Base-by-base conservation (phyloP, 2,329 filamentous ascomycete species). In the Cladosporium sp. region DNA sequence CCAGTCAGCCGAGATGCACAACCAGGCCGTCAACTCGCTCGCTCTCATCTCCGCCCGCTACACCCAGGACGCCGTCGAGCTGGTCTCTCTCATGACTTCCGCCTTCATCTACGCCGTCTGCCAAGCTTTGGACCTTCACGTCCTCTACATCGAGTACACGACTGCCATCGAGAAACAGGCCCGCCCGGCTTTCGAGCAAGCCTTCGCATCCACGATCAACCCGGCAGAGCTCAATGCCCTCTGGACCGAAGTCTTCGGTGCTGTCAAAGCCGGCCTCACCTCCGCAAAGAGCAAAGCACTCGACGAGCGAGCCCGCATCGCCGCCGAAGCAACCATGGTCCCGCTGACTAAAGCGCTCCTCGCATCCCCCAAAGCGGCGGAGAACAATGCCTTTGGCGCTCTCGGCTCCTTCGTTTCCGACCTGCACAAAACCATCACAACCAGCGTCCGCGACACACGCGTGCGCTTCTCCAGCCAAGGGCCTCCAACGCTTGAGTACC, bases 11-110 rank as follows among this genome's bases (percentile, higher is more conserved):
- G 84, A 88, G 62, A 84, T 85, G 78, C 72, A 78, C 32, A 87
- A 87, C 58, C 83, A 88, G 62, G 71, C 76, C 0, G 70, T 88
- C 54, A 88, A 88, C 60, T 84, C 80, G 0, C 72, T 87, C 12
- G 84, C 84, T 7, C 51, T 63, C 17, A 58, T 62, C 42, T 56
- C 54, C 13, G 54, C 58, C 11, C 56, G 61, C 29, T 61, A 60
- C 40, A 62, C 57, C 4, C 30, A 55, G 13, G 55, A 62, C 24
- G 58, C 60, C 7, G 54, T 61, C 3, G 61, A 63, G 30, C 19
- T 60, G 2, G 50, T 63, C 36, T 54, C 50, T 9, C 30, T 61
- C 7, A 55, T 63, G 56, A 54, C 50, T 13, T 52, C 60, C 8
- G 52, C 55, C 9, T 45, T 52, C 38, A 42, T 63, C 17, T 60